Base-by-base conservation (phyloP, 805 yeast species). In the Soucietia sequanensis region DNA sequence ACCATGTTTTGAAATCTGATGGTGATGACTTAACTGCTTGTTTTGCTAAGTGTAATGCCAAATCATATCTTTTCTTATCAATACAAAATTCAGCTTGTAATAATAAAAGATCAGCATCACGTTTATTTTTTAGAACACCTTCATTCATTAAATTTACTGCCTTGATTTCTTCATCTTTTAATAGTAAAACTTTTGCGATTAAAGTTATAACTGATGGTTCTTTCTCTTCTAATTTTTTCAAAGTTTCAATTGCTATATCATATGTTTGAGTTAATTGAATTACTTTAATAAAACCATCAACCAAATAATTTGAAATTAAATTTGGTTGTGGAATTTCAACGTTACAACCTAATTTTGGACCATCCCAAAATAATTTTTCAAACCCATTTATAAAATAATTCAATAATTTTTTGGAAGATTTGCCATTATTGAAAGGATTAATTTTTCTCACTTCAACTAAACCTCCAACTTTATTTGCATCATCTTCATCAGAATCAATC, bases 371-470 rank as follows among this genome's bases (percentile, higher is more conserved):
- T 39, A 88, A 69, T 34, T 60, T 54, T 55, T 81, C 88, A 54
- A 84, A 84, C 1, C 81, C 85, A 15, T 64, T 62, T 34, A 86
- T 55, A 52, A 87, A 87, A 34, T 60, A 56, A 18, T 55, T 49
- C 42, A 68, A 50, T 23, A 64, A 48, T 28, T 50, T 54, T 35
- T 63, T 62, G 2, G 82, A 79, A 10, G 69, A 60, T 20, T 65
- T 70, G 7, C 65, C 62, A 21, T 60, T 62, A 18, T 69, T 53
- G 41, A 93, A 75, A 4, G 97, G 97, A 48, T 88, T 84, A 37
- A 87, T 70, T 39, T 83, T 79, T 45, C 96, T 76, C 24, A 93
- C 83, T 54, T 90, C 95, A 7, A 89, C 95, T 37, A 93, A 50
- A 65, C 84, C 63, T 61, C 81, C 58, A 10, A 56, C 58, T 35